A percentile compares a stretch with the other conserved stretches of the same genome.
These are phyloP conservation scores for Rhizopus stolonifer DNA, from an alignment of 371 early-diverging fungal species.

Conservation along the genomic window DNA sequence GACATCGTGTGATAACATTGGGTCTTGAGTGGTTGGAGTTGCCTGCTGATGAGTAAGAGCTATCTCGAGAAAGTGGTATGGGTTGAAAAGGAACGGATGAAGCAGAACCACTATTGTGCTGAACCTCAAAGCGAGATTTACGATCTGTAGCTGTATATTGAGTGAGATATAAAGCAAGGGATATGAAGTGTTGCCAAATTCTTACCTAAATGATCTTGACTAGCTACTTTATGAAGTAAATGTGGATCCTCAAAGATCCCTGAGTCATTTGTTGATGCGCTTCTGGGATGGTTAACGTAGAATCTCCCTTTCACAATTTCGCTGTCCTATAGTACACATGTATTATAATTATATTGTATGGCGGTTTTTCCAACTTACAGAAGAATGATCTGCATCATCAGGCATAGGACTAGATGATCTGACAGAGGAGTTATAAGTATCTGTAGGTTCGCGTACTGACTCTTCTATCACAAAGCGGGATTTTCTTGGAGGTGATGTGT, in stretches of 20 bases:
- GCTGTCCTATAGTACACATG: constrained; percentile 2
- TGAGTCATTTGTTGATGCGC: constrained; percentile 5
- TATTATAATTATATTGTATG: too few species aligned
- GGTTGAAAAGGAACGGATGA: constrained; percentile 23
- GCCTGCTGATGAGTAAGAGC: constrained; percentile 34
- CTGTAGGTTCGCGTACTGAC: neutral
- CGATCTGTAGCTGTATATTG: constrained; percentile 5
- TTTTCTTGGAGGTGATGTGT: constrained; percentile 31
- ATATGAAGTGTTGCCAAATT: neutral
- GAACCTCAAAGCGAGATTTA: constrained; percentile 22
- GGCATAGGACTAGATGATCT: constrained; percentile 36
- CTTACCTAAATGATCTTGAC: constrained; percentile 22
- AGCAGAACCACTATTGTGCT: constrained; percentile 12
- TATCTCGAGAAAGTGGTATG: constrained; percentile 40
- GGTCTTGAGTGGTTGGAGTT: constrained; percentile 17
- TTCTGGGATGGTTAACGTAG: constrained; percentile 45
- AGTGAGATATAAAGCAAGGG: neutral
- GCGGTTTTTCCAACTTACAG: neutral
- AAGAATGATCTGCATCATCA: constrained; percentile 20
- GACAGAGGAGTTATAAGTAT: constrained; percentile 8
- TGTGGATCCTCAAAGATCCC: constrained; percentile 3
- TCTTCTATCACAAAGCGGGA: constrained; percentile 61
- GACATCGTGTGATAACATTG: constrained; percentile 15
- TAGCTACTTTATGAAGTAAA: constrained; percentile 17
- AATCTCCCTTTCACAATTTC: constrained; percentile 68